phyloP scores from a whole-genome alignment of 495 filamentous ascomycete genomes.

The Delitschia confertaspora region DNA sequence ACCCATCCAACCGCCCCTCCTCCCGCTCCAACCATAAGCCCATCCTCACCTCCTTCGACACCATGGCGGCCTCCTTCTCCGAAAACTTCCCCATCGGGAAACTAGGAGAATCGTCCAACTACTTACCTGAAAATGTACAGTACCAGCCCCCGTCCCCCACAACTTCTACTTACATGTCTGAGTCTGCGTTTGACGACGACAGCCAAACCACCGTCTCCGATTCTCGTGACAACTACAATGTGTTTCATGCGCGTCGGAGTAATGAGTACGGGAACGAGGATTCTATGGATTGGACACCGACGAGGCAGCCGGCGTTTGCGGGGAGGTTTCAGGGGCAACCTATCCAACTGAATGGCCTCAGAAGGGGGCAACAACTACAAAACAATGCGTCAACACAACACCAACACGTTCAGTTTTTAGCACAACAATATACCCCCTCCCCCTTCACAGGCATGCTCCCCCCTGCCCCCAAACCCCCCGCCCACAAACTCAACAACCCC shows the following conservation, averaged over 20 bases:
- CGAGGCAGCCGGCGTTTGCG: constrained; percentile 23
- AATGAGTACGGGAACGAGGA: no score
- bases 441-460: neutral
- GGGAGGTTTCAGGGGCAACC: neutral
- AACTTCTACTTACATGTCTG: no score
- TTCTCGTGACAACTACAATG: constrained; percentile 6
- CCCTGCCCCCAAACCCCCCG: constrained; percentile 14
- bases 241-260: no score
- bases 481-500: constrained; percentile 7
- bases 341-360: no score
- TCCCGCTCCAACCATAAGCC: constrained; percentile 1
- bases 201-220: neutral
- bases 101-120: no score
- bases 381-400: no score
- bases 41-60: constrained; percentile 16
- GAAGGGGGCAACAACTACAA: no score
- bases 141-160: constrained; percentile 15
- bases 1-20: neutral
- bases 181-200: no score
- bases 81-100: constrained; percentile 5
- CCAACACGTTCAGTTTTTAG: no score
- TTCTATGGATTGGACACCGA: constrained; percentile 80
- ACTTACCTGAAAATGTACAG: neutral
- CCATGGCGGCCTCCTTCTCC: constrained; percentile 19
- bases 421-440: no score